Evolutionary conservation across 805 yeast species (phyloP), one percentile per base, ranked within the genome.

Genomic region (Candida odintsovae): DNA sequence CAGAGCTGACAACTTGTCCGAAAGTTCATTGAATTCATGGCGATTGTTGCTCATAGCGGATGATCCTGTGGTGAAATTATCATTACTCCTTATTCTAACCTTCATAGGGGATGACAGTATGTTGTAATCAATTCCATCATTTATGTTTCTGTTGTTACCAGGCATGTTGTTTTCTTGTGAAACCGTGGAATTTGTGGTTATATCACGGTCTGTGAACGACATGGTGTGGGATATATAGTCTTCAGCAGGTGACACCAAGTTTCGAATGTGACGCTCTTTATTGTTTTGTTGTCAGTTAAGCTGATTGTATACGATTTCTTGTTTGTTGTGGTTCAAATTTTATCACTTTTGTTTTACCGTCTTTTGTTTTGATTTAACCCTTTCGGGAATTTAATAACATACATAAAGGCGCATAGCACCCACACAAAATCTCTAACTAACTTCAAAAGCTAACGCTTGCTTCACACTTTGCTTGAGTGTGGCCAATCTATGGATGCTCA

Each of bases 101-200:
- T 57, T 58, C 44, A 57, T 50, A 1, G 62, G 62, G 15, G 62
- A 58, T 4, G 62, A 58, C 22, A 57, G 50, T 2, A 58, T 45
- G 25, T 55, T 51, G 56, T 22, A 50, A 45, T 18, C 53, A 50
- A 23, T 53, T 46, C 22, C 44, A 50, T 45, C 51, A 51, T n/a
- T 47, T 49, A 36, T 44, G 23, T 25, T n/a, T 25, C 33, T 42
- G 19, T 36, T 12, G 10, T 10, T 18, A 12, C 35, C 19, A 15
- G 18, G 12, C 9, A 16, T 15, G 9, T 31, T 16, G 18, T 31
- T 31, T 31, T 16, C 35, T 8, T 15, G 18, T n/a, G 35, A 31
- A 15, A 31, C 19, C 10, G 35, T 31, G 35, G 35, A 31, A 31
- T 31, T 31, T 31, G 35, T 31, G 35, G 35, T 18, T 31, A 15